Evolutionary conservation across 345 rosid species (phyloP), one percentile per base, ranked within the genome.

Genomic region (Lepidium sativum): DNA sequence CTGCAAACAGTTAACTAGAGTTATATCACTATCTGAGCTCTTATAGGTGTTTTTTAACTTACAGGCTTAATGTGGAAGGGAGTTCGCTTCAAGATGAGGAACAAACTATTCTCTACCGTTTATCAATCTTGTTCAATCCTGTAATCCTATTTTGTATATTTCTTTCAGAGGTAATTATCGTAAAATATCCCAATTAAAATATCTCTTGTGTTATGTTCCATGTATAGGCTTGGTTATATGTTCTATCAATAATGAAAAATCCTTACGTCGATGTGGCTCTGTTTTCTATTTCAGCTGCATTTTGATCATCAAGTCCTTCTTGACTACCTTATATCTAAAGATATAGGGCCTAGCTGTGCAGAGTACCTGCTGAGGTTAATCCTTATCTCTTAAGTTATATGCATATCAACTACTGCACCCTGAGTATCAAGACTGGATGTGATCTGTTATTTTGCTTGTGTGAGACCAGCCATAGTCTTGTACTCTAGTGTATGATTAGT

Each of bases 241-340:
- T 50, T 60, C 63, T 52, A 31, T 38, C 37, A 52, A 21, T 60
- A 27, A 37, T 49, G 54, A 49, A 31, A 47, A 21, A 9, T 61
- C 2, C 53, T 25, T 63, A 33, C 13, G 29, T 23, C 12, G 35
- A 29, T 4, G 21, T 54, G 29, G 6, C 40, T 60, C 54, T 67
- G 23, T 35, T 53, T 43, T 33, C 35, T 42, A 54, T 55, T 47
- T 51, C 81, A 92, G 97, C 68, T 92, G 73, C 89, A 80, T 65
- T 92, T 83, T 74, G 97, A 87, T 75, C 96, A 92, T 76, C 87
- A 87, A 77, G 91, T 87, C 69, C 89, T 92, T 75, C 95, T 92
- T 54, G 94, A 92, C 81, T 89, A 86, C 81, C 96, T 87, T 60
- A 86, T 87, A 70, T 87, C 97, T 29, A 87, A 83, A 75, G 97